Evolutionary conservation across 768 basidiomycete species (phyloP), one percentile per base, ranked within the genome.

Genomic region (Hortiboletus flavorubellus): DNA sequence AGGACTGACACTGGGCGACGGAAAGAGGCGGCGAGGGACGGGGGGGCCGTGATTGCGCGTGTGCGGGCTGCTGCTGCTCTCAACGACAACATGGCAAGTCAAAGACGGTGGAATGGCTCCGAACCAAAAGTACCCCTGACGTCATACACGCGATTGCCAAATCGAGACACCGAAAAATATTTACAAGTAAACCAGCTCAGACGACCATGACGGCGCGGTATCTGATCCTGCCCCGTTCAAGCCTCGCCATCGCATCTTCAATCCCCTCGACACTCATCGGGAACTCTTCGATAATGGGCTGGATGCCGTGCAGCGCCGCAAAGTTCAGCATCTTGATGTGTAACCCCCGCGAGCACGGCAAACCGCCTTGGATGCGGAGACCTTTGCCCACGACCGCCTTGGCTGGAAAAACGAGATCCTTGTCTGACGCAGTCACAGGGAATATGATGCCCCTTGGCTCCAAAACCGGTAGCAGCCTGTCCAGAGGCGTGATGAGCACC

Each of bases 301-400:
- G 51, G 38, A 74, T 60, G 0, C 46, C 44, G 38, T 76, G 65
- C 33, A 61, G 10, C 8, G 70, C 74, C 0, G 71, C 69, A 16
- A 76, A 75, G 16, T 59, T 63, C 33, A 76, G 49, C 71, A 74
- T 76, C 56, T 65, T 65, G 46, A 39, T 30, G 21, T 72, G 70
- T 7, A 56, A 10, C 12, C 64, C 68, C 4, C 70, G 64, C 23
- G 72, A 68, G 50, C 65, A 56, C 34, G 60, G 57, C 45, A 63
- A 11, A 47, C 31, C 34, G 5, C 68, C 68, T 21, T 72, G 70
- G n/a, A 72, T 54, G 15, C 60, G 57, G 3, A 70, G 35, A 2
- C 68, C 66, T 3, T 51, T 46, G 3, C 4, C 16, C 46, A 61
- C 33, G 21, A 74, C 0, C 26, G 42, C 8, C 21, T 60, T 47